These are phyloP conservation scores for Penicillium salamii DNA, from an alignment of 495 filamentous ascomycete genomes.

Conservation along the genomic window DNA sequence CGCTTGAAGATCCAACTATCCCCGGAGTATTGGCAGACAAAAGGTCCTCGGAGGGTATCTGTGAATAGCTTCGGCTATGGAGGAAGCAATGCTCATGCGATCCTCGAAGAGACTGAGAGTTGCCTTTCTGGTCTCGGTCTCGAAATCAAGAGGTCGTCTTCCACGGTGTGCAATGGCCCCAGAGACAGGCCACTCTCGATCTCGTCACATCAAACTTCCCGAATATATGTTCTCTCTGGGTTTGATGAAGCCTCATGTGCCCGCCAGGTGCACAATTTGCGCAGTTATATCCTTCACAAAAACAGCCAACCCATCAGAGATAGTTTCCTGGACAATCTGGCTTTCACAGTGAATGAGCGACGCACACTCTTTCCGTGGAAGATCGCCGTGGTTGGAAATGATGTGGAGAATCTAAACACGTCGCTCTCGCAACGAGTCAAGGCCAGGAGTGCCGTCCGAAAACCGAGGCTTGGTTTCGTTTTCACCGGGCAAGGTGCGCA, in stretches of 20 bases:
- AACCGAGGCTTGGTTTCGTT: constrained; percentile 13
- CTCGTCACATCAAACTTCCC: not conserved
- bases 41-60: constrained; percentile 26
- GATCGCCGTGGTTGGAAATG: constrained; percentile 10
- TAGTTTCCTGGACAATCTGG: constrained; percentile 21
- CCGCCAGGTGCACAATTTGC: constrained; percentile 1
- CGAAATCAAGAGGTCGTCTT: too few relatives aligned
- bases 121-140: constrained; percentile 6
- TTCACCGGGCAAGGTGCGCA: constrained; percentile 50
- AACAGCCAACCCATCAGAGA: not conserved
- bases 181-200: not conserved
- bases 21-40: constrained; percentile 18
- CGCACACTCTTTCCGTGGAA: constrained; percentile 25
- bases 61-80: constrained; percentile 42
- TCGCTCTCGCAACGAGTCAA: constrained; percentile 5
- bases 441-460: not conserved
- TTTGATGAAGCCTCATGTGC: constrained; percentile 16
- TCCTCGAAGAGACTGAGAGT: constrained; percentile 32
- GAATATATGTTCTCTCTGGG: constrained; percentile 18
- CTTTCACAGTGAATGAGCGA: constrained; percentile 28
- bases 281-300: constrained; percentile 10
- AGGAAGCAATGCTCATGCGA: constrained; percentile 37
- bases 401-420: constrained; percentile 2
- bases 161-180: not conserved
- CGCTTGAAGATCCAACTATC: constrained; percentile 15